Evolutionary conservation across 345 rosid genomes (phyloP).

Genomic region (Arabidopsis arenosa): DNA sequence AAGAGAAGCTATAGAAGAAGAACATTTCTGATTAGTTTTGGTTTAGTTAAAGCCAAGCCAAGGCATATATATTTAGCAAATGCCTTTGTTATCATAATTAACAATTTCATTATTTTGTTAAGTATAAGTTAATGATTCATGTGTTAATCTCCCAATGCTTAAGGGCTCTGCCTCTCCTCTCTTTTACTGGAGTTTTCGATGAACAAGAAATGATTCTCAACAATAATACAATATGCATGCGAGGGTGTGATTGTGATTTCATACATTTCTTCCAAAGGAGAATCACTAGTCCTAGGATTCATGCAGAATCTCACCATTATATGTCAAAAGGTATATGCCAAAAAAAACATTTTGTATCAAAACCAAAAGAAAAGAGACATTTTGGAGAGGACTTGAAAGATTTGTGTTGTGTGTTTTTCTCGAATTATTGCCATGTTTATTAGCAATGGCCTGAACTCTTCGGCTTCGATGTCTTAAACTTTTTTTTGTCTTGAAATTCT

Average conservation of each 20-base stretch:
- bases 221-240: not conserved
- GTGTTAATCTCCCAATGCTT: conserved; percentile 14
- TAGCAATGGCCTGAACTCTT: conserved; percentile 5
- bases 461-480: conserved; percentile 26
- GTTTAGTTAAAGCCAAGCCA: conserved; percentile 32
- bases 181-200: not conserved
- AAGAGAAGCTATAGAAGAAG: conserved; percentile 35
- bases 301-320: conserved; percentile 27
- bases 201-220: not conserved
- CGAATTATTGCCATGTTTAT: conserved; percentile 24
- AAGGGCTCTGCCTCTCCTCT: not conserved
- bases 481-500: not conserved
- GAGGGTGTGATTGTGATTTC: not conserved
- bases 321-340: conserved; percentile 31
- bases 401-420: not conserved
- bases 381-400: conserved; percentile 5
- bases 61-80: conserved; percentile 39
- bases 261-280: not conserved
- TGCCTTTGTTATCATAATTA: conserved; percentile 37
- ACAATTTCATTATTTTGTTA: conserved; percentile 16
- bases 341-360: conserved; percentile 11
- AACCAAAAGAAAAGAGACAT: not conserved
- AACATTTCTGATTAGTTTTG: conserved; percentile 43
- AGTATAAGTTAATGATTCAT: conserved; percentile 12
- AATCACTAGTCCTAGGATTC: conserved; percentile 31